Evolutionary conservation across 495 filamentous ascomycete genomes (phyloP), one percentile per base, ranked within the genome.

Genomic region (Pyrenula massariospora): DNA sequence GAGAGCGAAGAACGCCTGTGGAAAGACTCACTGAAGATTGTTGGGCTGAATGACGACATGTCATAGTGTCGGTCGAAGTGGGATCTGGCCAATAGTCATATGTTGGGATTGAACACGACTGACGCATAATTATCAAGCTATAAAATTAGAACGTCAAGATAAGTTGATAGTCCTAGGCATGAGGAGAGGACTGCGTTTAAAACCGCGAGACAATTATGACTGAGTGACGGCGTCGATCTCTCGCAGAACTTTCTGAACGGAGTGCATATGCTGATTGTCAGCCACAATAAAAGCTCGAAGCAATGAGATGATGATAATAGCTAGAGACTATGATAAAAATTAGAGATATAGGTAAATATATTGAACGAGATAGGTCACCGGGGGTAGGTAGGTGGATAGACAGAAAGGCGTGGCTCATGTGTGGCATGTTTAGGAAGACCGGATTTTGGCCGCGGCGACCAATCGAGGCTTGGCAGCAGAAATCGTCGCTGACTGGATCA

Each of bases 11-110:
- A 65, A 56, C 64, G 66, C 51, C 58, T 78, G 22, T 79, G 76
- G 74, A 65, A 66, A 58, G 71, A 73, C 53, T 69, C 67, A 10
- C 56, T 72, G 65, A 65, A 67, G 57, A 70, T 77, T 64, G 69
- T 76, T 31, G 68, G 72, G 1, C 52, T 71, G 58, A 52, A 58
- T 22, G 55, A 62, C 55, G 31, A 42, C 31, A 42, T 42, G 5
- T 42, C 5, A 15, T 42, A 42, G 31, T 42, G 15, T 42, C 15
- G 15, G n/a, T n/a, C n/a, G n/a, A n/a, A n/a, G n/a, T n/a, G n/a
- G n/a, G n/a, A n/a, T n/a, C n/a, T n/a, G n/a, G n/a, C n/a, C n/a
- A n/a, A n/a, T n/a, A n/a, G n/a, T n/a, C n/a, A n/a, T n/a, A n/a
- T n/a, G n/a, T n/a, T n/a, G n/a, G n/a, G n/a, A n/a, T n/a, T n/a